Evolutionary conservation across 768 basidiomycete species (phyloP).

Genomic region (Termitomyces sp.): DNA sequence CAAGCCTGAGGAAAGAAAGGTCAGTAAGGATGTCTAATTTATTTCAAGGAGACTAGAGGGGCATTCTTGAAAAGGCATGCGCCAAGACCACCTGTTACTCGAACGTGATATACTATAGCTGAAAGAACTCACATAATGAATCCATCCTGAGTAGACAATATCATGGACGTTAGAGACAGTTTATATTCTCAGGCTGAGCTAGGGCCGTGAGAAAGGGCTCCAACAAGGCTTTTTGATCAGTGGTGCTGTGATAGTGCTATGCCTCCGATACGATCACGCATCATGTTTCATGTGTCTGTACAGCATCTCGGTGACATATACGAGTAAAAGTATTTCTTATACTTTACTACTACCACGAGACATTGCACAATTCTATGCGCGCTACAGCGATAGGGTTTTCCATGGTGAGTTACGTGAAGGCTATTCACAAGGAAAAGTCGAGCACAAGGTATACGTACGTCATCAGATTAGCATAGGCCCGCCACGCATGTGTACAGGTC

Average conservation of each 20-base stretch:
- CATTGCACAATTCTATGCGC: neutral
- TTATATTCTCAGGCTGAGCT: no score
- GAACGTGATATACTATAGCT: neutral
- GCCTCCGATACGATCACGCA: no score
- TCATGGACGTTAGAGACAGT: neutral
- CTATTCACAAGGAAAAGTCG: neutral
- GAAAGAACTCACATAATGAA: constrained; percentile 1
- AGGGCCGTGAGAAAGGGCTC: no score
- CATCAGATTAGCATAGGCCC: neutral
- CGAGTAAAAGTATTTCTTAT: no score
- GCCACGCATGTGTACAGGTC: neutral
- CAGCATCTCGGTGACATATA: no score
- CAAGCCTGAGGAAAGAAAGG: neutral
- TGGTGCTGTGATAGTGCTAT: neutral
- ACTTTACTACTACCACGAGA: no score
- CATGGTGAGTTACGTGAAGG: neutral
- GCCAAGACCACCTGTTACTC: neutral
- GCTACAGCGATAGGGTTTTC: neutral
- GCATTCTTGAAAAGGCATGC: neutral
- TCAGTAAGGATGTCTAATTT: neutral
- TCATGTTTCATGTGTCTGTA: no score
- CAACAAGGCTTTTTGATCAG: neutral
- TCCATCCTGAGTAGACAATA: neutral
- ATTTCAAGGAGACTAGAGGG: neutral
- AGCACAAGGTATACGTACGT: neutral